phyloP scores from a whole-genome alignment of 495 filamentous ascomycete species.

The Aspergillus leporis region DNA sequence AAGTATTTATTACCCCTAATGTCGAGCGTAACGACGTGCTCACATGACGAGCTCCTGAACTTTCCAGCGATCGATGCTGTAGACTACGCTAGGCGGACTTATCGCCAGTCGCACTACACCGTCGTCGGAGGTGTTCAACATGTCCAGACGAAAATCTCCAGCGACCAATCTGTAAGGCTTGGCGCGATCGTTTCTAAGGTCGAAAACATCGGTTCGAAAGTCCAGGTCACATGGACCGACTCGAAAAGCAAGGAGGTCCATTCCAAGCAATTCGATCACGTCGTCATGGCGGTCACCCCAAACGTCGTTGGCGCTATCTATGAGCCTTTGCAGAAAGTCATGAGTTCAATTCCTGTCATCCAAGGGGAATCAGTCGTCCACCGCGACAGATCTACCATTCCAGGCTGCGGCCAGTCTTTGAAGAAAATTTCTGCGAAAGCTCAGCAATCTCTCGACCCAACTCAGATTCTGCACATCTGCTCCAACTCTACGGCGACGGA shows the following conservation, averaged over 20 bases:
- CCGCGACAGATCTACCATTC: constrained; percentile 31
- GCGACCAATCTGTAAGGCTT: constrained; percentile 28
- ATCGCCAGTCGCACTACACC: constrained; percentile 48
- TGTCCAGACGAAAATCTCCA: constrained; percentile 44
- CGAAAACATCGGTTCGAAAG: constrained; percentile 7
- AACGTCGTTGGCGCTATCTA: constrained; percentile 44
- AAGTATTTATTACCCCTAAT: constrained; percentile 55
- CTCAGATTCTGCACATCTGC: constrained; percentile 17
- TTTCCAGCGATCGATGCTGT: constrained; percentile 53
- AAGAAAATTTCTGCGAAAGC: not conserved
- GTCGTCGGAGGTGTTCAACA: constrained; percentile 46
- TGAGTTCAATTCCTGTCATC: constrained; percentile 43
- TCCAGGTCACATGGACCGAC: constrained; percentile 17
- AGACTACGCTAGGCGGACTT: constrained; percentile 44
- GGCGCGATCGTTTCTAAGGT: constrained; percentile 22
- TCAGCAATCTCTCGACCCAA: constrained; percentile 15
- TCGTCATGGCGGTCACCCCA: constrained; percentile 49
- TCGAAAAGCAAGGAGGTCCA: not conserved
- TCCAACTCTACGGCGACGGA: constrained; percentile 33
- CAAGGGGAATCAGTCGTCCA: constrained; percentile 47
- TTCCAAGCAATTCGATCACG: constrained; percentile 33
- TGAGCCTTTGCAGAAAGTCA: constrained; percentile 32
- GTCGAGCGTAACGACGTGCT: constrained; percentile 53
- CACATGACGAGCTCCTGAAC: constrained; percentile 47
- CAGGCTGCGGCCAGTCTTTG: not conserved